Percentiles rank a stretch among this genome's conserved stretches.
Evolutionary conservation across 768 basidiomycete species (phyloP).

Genomic region (Lanmaoa rubissima): DNA sequence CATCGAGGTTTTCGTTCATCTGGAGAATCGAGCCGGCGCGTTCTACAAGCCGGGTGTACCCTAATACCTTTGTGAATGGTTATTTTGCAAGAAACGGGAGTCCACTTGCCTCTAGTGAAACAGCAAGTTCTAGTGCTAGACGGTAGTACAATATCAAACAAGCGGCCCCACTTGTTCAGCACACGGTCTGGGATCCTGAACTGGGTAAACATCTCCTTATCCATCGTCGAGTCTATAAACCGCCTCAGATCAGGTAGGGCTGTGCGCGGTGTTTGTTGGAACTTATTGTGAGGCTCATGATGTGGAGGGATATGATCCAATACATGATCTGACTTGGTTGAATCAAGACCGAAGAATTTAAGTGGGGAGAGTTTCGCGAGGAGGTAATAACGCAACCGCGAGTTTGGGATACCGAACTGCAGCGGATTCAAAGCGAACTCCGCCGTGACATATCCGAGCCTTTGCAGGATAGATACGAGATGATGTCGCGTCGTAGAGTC

Average conservation of each 20-base stretch:
- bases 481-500: constrained; percentile 59
- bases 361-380: constrained; percentile 56
- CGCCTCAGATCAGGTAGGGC: constrained; percentile 6
- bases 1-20: constrained; percentile 64
- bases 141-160: constrained; percentile 78
- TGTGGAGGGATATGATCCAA: constrained; percentile 58
- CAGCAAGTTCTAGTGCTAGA: constrained; percentile 66
- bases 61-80: constrained; percentile 34
- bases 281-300: constrained; percentile 21
- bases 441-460: constrained; percentile 52
- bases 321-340: constrained; percentile 25
- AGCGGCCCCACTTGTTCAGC: constrained; percentile 68
- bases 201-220: constrained; percentile 19
- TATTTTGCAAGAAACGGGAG: neutral
- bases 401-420: constrained; percentile 81
- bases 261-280: neutral
- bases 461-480: constrained; percentile 50
- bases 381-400: constrained; percentile 76
- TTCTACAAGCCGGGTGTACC: constrained; percentile 76
- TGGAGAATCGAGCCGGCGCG: constrained; percentile 77
- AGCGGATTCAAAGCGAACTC: constrained; percentile 74
- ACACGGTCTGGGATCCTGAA: constrained; percentile 57
- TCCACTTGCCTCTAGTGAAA: constrained; percentile 66
- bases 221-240: constrained; percentile 10
- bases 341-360: constrained; percentile 32